Evolutionary conservation across 1,139 yeast genomes (phyloP).

Genomic region (Yamadazyma siamensis): DNA sequence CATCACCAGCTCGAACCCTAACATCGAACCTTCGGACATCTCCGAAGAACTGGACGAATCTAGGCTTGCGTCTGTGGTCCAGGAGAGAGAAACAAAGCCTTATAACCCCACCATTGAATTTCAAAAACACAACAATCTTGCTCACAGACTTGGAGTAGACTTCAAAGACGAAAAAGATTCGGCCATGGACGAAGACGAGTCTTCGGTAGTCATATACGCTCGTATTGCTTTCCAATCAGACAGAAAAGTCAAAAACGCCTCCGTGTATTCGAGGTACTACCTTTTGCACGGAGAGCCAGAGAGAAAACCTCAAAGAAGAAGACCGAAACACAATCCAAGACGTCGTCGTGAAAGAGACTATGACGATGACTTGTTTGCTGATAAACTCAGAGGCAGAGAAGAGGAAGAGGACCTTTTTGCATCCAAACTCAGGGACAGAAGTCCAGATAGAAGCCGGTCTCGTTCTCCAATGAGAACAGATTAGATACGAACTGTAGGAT

Average conservation of each 20-base stretch:
- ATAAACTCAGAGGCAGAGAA: conserved; percentile 15
- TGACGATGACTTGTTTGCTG: conserved; percentile 33
- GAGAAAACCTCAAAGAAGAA: conserved; percentile 26
- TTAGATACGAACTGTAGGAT: too few relatives aligned
- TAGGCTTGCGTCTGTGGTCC: conserved; percentile 23
- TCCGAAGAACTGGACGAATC: conserved; percentile 13
- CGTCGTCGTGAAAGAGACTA: conserved; percentile 4
- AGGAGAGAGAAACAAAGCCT: conserved; percentile 36
- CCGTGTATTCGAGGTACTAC: conserved; percentile 62
- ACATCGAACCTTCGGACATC: conserved; percentile 4
- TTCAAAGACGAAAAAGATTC: conserved; percentile 12
- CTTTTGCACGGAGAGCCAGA: conserved; percentile 75
- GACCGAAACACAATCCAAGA: conserved; percentile 8
- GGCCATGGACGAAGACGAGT: conserved; percentile 43
- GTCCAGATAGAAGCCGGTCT: conserved; percentile 15
- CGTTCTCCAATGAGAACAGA: conserved; percentile 19
- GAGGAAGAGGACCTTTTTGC: conserved; percentile 42
- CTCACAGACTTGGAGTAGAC: conserved; percentile 27
- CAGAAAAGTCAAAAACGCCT: conserved; percentile 56
- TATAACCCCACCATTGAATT: conserved; percentile 37
- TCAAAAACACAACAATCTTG: conserved; percentile 31
- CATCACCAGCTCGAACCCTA: conserved; percentile 17
- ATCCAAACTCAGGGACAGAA: conserved; percentile 17
- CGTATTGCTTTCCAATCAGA: conserved; percentile 57
- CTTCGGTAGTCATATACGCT: conserved; percentile 37